Evolutionary conservation across 1,139 yeast genomes (phyloP).

Genomic region (Pichia sp.): DNA sequence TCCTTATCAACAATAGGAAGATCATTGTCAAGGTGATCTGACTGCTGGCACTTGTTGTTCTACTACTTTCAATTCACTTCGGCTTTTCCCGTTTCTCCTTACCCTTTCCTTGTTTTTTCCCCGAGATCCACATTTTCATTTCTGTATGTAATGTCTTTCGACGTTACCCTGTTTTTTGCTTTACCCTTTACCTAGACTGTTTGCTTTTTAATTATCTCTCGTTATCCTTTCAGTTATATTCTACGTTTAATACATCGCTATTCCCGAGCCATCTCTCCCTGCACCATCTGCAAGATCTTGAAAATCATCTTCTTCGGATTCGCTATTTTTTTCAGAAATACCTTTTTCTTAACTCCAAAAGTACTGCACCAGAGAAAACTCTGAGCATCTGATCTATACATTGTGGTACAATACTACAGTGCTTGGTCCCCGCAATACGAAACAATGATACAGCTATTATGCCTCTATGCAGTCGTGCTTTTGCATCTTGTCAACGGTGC

Average conservation of each 20-base stretch:
- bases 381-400: too few relatives aligned
- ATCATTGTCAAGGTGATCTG: conserved; percentile 14
- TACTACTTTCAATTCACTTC: neutral
- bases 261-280: too few relatives aligned
- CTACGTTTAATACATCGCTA: too few relatives aligned
- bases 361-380: too few relatives aligned
- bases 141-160: neutral
- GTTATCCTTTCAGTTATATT: too few relatives aligned
- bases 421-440: neutral
- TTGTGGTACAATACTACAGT: too few relatives aligned
- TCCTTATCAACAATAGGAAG: conserved; percentile 8
- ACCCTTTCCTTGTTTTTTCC: neutral
- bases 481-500: neutral
- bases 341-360: too few relatives aligned
- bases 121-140: neutral
- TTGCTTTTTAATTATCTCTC: too few relatives aligned
- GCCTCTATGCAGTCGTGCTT: neutral
- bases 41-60: too few relatives aligned
- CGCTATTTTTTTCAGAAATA: too few relatives aligned
- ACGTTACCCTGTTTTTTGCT: neutral
- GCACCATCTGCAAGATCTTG: too few relatives aligned
- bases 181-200: neutral
- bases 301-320: too few relatives aligned
- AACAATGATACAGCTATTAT: neutral
- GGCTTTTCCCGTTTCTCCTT: neutral